Evolutionary conservation across 768 basidiomycete species (phyloP).

Genomic region (Candolleomyces eurysporus): DNA sequence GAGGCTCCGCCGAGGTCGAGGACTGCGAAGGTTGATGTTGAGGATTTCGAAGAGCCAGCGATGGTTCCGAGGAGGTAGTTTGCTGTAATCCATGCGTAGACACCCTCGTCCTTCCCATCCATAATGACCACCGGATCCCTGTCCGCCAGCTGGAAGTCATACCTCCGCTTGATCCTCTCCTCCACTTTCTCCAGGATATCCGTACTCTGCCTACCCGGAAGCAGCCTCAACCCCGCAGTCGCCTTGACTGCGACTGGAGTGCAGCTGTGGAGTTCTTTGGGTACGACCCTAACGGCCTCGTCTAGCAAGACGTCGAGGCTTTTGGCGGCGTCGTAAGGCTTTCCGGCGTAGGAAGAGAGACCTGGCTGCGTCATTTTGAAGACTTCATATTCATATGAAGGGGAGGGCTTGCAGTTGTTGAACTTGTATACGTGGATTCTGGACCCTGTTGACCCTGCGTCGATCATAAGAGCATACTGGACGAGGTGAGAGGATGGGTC

Average conservation of each 20-base stretch:
- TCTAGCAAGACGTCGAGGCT: constrained; percentile 79
- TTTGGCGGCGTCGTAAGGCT: constrained; percentile 70
- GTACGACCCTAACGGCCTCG: constrained; percentile 78
- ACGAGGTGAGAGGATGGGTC: constrained; percentile 55
- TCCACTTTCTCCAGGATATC: constrained; percentile 79
- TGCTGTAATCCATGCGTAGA: constrained; percentile 98
- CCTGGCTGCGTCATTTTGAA: constrained; percentile 85
- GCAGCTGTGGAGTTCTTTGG: constrained; percentile 62
- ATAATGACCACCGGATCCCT: constrained; percentile 78
- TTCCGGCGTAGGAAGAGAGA: constrained; percentile 58
- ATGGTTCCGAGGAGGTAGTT: constrained; percentile 87
- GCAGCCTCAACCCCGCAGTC: constrained; percentile 78
- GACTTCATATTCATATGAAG: constrained; percentile 88
- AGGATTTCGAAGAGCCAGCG: constrained; percentile 44
- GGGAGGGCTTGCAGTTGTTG: constrained; percentile 78
- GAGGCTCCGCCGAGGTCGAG: constrained; percentile 96
- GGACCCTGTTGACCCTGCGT: constrained; percentile 96
- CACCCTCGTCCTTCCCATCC: constrained; percentile 95
- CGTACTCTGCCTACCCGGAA: constrained; percentile 58
- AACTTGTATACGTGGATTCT: constrained; percentile 99
- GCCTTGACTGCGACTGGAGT: constrained; percentile 92
- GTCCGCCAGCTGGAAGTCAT: constrained; percentile 59
- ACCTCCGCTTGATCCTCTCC: constrained; percentile 50
- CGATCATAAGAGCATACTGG: constrained; percentile 95
- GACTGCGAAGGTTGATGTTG: constrained; percentile 72